Evolutionary conservation across 257 asterid genomes (phyloP).

Genomic region (Solanum bulbocastanum): DNA sequence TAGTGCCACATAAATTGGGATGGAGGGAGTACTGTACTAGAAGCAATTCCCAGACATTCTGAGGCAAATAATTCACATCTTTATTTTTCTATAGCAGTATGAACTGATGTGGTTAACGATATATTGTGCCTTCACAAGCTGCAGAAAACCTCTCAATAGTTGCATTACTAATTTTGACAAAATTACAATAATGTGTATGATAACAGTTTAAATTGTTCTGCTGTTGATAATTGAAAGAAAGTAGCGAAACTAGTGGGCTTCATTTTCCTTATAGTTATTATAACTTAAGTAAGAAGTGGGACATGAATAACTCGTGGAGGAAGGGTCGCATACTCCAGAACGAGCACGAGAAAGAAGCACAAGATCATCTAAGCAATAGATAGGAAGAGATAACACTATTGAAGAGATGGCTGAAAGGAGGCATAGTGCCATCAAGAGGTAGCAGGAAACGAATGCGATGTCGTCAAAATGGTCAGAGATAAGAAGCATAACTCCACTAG

Average conservation of each 20-base stretch:
- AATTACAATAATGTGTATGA: neutral
- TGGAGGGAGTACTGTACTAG: neutral
- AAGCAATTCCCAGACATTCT: neutral
- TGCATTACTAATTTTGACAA: neutral
- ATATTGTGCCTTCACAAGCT: neutral
- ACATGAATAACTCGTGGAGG: neutral
- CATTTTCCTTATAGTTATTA: neutral
- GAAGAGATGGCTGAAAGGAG: too few species aligned
- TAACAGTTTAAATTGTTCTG: neutral
- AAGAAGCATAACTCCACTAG: too few species aligned
- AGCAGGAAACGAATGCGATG: too few species aligned
- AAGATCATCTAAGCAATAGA: too few species aligned
- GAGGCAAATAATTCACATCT: neutral
- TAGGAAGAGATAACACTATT: too few species aligned
- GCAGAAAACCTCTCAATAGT: neutral
- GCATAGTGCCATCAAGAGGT: too few species aligned
- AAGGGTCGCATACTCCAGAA: neutral
- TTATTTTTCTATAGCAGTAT: neutral
- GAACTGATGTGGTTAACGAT: neutral
- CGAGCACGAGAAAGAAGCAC: too few species aligned
- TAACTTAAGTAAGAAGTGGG: neutral
- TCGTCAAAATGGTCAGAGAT: too few species aligned
- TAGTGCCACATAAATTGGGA: neutral
- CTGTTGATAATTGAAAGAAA: neutral
- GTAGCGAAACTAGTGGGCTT: neutral